Conservation (phyloP, 257 asterid species). For the Rubia yunnanensis region DNA sequence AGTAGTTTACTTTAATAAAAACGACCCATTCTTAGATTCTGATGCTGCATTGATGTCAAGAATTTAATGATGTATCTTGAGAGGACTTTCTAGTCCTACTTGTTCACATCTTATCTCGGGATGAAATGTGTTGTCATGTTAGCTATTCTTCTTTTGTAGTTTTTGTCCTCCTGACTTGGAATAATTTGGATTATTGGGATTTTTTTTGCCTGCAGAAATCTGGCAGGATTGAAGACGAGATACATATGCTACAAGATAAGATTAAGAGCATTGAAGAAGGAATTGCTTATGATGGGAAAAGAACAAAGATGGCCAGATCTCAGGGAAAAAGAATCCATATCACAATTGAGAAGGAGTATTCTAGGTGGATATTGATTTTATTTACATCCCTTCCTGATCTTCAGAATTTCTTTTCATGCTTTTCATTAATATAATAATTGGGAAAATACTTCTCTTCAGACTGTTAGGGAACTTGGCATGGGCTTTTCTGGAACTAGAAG, state of each 20-base stretch:
- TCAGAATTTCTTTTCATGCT: not conserved
- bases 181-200: no score
- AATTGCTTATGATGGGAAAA: slow-evolving; percentile 57
- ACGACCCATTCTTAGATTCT: no score
- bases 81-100: not conserved
- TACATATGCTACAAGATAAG: slow-evolving; percentile 50
- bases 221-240: slow-evolving; percentile 69
- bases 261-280: slow-evolving; percentile 70
- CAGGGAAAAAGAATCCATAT: slow-evolving; percentile 75
- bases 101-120: not conserved
- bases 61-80: not conserved
- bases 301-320: slow-evolving; percentile 70
- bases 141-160: not conserved
- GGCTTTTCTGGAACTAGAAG: slow-evolving; percentile 70
- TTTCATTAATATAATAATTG: not conserved
- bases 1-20: not conserved
- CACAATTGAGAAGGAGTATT: slow-evolving; percentile 75
- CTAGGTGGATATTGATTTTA: slow-evolving; percentile 37
- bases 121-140: not conserved
- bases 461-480: slow-evolving; percentile 90
- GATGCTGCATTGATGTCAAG: not conserved
- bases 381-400: not conserved
- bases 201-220: slow-evolving; percentile 47
- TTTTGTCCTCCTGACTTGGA: not conserved
- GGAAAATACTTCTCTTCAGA: slow-evolving; percentile 22